Conservation (phyloP, 2,329 filamentous ascomycete genomes). For the Ophiostoma piceae region DNA sequence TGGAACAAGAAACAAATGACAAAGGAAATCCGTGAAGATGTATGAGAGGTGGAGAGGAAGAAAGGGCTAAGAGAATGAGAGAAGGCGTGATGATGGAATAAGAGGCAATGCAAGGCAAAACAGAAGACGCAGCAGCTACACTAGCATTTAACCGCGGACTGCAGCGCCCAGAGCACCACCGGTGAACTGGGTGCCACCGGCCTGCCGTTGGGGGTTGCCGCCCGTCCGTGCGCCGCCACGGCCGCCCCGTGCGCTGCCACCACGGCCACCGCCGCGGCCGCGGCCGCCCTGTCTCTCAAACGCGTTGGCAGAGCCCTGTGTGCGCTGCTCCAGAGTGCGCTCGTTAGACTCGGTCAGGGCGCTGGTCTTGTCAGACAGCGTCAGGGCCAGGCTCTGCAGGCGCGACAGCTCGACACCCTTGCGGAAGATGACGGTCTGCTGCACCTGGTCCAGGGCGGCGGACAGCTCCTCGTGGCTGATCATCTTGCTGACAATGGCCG, state of each 20-base stretch:
- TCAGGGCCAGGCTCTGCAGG: slow-evolving; percentile 89
- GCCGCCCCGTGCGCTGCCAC: slow-evolving; percentile 57
- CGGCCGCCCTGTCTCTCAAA: slow-evolving; percentile 88
- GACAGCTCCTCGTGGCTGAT: slow-evolving; percentile 98
- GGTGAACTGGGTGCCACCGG: slow-evolving; percentile 73
- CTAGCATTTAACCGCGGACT: slow-evolving; percentile 49
- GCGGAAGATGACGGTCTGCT: slow-evolving; percentile 94
- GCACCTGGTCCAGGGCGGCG: slow-evolving; percentile 95
- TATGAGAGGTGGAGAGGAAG: background rate
- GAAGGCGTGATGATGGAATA: background rate
- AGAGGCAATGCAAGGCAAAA: background rate
- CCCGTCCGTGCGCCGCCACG: slow-evolving; percentile 55
- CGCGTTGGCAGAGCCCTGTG: slow-evolving; percentile 89
- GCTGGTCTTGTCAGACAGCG: slow-evolving; percentile 92
- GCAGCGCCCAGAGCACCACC: slow-evolving; percentile 71
- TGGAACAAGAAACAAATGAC: background rate
- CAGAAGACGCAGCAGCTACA: slow-evolving; percentile 13
- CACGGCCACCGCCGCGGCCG: slow-evolving; percentile 62
- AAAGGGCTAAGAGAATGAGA: background rate
- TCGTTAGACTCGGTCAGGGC: slow-evolving; percentile 95
- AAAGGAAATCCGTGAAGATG: background rate
- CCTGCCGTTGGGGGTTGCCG: slow-evolving; percentile 59
- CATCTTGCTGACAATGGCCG: slow-evolving; percentile 98
- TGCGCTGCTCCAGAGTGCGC: slow-evolving; percentile 92
- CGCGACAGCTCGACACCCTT: slow-evolving; percentile 98